A percentile compares a stretch with the other conserved stretches of the same genome.
These are phyloP conservation scores for Aspergillus melleus DNA, from an alignment of 2,329 filamentous ascomycete genomes.

Conservation along the genomic window DNA sequence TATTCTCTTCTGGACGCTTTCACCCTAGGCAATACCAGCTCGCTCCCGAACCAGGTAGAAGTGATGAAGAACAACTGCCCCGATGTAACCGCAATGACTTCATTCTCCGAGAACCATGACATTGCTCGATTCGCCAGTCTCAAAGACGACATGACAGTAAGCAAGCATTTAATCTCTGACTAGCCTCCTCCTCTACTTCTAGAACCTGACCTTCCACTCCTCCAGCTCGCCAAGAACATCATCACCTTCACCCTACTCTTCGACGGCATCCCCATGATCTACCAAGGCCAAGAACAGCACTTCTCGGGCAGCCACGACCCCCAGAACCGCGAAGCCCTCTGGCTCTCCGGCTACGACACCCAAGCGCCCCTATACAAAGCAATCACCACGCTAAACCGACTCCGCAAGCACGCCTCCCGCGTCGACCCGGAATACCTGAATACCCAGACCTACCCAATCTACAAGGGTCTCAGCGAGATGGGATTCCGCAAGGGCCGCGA, in stretches of 20 bases:
- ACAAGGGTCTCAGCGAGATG: constrained; percentile 43
- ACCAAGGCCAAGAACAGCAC: constrained; percentile 66
- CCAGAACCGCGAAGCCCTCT: constrained; percentile 56
- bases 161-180: not conserved
- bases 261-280: constrained; percentile 64
- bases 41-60: constrained; percentile 26
- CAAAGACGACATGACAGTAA: constrained; percentile 49
- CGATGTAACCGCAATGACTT: constrained; percentile 49
- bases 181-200: too few relatives aligned
- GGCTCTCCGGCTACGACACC: constrained; percentile 52
- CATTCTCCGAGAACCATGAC: constrained; percentile 63
- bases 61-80: constrained; percentile 27
- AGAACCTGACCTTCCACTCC: too few relatives aligned
- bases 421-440: constrained; percentile 39
- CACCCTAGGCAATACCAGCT: constrained; percentile 30
- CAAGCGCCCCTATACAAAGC: constrained; percentile 40
- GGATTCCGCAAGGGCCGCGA: constrained; percentile 48
- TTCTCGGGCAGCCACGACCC: constrained; percentile 52
- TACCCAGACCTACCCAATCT: constrained; percentile 41
- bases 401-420: constrained; percentile 43
- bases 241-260: constrained; percentile 61
- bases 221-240: constrained; percentile 57
- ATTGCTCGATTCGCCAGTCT: constrained; percentile 54
- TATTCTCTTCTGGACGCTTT: constrained; percentile 38
- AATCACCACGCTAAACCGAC: constrained; percentile 40